These are phyloP conservation scores for Anisodus acutangulus DNA, from an alignment of 257 asterid species.

Conservation along the genomic window DNA sequence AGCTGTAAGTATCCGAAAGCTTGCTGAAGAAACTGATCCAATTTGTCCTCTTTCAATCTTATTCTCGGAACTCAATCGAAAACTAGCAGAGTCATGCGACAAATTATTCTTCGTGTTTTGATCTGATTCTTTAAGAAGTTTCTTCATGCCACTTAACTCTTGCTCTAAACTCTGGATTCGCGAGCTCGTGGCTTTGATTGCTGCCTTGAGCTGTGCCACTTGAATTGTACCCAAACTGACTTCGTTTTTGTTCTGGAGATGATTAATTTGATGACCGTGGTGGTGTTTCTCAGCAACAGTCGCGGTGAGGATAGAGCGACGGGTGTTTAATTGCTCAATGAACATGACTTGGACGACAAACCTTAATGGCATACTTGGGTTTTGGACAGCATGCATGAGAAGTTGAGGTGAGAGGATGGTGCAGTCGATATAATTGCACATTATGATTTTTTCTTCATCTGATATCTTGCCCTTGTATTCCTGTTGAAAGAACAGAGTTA, in stretches of 20 bases:
- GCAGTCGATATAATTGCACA: conserved; percentile 86
- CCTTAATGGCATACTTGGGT: conserved; percentile 79
- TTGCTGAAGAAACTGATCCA: conserved; percentile 70
- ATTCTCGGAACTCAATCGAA: conserved; percentile 55
- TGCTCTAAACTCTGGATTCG: conserved; percentile 65
- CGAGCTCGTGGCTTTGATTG: conserved; percentile 65
- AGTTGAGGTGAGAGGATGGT: conserved; percentile 58
- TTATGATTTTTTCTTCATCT: conserved; percentile 62
- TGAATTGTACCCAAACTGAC: conserved; percentile 67
- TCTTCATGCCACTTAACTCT: conserved; percentile 65
- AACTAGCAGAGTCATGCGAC: conserved; percentile 52
- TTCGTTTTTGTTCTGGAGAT: conserved; percentile 28
- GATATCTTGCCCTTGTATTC: conserved; percentile 43
- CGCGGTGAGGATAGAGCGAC: conserved; percentile 67
- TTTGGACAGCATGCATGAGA: conserved; percentile 88
- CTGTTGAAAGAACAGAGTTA: conserved; percentile 41
- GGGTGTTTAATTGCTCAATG: conserved; percentile 83
- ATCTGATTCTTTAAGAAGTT: conserved; percentile 49
- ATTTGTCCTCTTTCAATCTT: conserved; percentile 63
- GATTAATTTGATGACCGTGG: conserved; percentile 23
- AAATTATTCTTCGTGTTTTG: not conserved
- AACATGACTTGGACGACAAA: conserved; percentile 97
- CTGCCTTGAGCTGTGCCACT: conserved; percentile 64
- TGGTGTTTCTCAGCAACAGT: conserved; percentile 44
- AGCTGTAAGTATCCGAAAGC: conserved; percentile 41